Evolutionary conservation across 169 alveolate genomes (phyloP).

Genomic region (Cyclospora cayetanensis): DNA sequence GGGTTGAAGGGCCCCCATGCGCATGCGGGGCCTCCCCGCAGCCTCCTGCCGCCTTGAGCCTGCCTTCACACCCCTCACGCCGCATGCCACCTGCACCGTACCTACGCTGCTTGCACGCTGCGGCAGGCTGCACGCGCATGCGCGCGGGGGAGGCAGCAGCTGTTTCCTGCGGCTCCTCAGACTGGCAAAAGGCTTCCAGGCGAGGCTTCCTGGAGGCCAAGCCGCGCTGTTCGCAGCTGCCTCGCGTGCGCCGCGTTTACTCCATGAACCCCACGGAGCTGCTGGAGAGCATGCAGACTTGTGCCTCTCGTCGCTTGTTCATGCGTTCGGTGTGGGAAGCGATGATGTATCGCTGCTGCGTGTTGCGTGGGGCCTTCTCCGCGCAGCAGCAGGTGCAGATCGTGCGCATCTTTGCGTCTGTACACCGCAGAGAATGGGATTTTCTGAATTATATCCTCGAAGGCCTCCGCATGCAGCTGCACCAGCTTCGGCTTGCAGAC

Average conservation of each 20-base stretch:
- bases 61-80: no score
- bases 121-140: no score
- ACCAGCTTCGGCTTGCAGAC: neutral
- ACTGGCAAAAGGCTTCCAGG: no score
- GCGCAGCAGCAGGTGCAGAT: constrained; percentile 27
- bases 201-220: neutral
- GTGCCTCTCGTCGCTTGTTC: neutral
- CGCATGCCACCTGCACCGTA: no score
- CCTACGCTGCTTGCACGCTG: no score
- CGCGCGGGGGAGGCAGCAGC: no score
- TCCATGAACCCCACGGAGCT: neutral
- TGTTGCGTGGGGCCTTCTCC: neutral
- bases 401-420: neutral
- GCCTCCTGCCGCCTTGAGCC: no score
- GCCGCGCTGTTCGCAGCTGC: neutral
- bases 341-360: constrained; percentile 1
- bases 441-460: neutral
- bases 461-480: neutral
- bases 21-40: no score
- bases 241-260: neutral
- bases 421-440: neutral
- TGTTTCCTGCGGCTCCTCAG: no score
- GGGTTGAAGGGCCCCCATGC: no score
- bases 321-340: constrained; percentile 4
- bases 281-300: neutral